A percentile compares a stretch with the other conserved stretches of the same genome.
phyloP scores from a whole-genome alignment of 805 yeast genomes.

The Komagataella kurtzmanii region DNA sequence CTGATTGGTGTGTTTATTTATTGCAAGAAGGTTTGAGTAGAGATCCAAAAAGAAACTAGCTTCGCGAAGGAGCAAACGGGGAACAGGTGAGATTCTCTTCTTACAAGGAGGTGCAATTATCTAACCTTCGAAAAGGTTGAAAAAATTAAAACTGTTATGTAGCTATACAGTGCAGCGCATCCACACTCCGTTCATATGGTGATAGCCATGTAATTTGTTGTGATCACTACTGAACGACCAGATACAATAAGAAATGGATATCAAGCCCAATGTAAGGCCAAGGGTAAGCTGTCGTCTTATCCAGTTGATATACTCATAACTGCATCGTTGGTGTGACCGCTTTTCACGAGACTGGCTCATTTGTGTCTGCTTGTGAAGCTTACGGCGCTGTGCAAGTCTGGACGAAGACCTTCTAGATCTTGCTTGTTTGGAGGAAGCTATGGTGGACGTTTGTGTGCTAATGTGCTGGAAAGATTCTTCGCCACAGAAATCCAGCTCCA shows the following conservation, averaged over 20 bases:
- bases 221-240: background rate
- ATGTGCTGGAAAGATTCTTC: background rate
- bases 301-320: background rate
- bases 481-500: slow-evolving; percentile 5
- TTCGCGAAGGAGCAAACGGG: background rate
- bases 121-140: background rate
- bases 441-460: background rate
- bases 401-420: background rate
- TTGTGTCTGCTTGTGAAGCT: background rate
- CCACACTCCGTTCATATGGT: background rate
- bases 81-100: background rate
- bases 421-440: background rate
- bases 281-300: background rate
- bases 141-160: background rate
- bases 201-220: background rate
- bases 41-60: background rate
- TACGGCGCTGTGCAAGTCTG: background rate
- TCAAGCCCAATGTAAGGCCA: background rate
- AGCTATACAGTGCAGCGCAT: background rate
- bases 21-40: background rate
- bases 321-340: background rate
- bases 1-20: slow-evolving; percentile 2
- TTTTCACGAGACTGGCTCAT: background rate
- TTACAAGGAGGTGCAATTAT: no score
- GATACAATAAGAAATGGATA: background rate